These are phyloP conservation scores for Arxiozyma heterogenica DNA, from an alignment of 1,139 yeast species.

Conservation along the genomic window DNA sequence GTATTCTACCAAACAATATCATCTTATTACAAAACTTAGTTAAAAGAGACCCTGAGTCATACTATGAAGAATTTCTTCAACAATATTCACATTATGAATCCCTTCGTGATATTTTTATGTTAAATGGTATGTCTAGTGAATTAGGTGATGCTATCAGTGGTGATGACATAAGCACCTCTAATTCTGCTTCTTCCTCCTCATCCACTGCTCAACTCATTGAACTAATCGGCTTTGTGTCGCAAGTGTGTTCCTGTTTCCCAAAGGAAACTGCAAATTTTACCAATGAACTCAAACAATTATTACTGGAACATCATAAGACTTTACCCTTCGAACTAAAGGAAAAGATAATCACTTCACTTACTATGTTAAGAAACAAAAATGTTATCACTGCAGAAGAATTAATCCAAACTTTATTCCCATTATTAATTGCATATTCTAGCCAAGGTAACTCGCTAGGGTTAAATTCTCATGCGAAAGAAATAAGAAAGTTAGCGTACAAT, in stretches of 20 bases:
- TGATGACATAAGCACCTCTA: conserved; percentile 19
- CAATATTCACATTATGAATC: conserved; percentile 92
- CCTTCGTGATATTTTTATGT: conserved; percentile 70
- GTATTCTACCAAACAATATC: conserved; percentile 82
- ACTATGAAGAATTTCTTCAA: conserved; percentile 84
- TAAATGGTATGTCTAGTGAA: conserved; percentile 21
- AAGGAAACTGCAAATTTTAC: conserved; percentile 82
- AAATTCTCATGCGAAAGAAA: conserved; percentile 64
- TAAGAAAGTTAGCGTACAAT: conserved; percentile 74
- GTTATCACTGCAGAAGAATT: conserved; percentile 72
- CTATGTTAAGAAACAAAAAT: conserved; percentile 82
- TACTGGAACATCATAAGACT: conserved; percentile 68
- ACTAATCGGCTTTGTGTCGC: conserved; percentile 80
- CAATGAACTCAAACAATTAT: conserved; percentile 58
- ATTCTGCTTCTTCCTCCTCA: conserved; percentile 8
- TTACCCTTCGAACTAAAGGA: conserved; percentile 81
- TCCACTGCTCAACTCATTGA: conserved; percentile 72
- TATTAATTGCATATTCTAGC: conserved; percentile 46
- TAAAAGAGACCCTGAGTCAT: conserved; percentile 87
- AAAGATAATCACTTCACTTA: conserved; percentile 79
- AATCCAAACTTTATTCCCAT: conserved; percentile 81
- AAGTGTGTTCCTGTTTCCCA: conserved; percentile 84
- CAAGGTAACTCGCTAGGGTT: conserved; percentile 40
- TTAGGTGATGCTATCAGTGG: conserved; percentile 1
- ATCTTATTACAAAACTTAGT: conserved; percentile 86